Conservation (phyloP, 2,329 filamentous ascomycete species). For the Triangularia verruculosa region DNA sequence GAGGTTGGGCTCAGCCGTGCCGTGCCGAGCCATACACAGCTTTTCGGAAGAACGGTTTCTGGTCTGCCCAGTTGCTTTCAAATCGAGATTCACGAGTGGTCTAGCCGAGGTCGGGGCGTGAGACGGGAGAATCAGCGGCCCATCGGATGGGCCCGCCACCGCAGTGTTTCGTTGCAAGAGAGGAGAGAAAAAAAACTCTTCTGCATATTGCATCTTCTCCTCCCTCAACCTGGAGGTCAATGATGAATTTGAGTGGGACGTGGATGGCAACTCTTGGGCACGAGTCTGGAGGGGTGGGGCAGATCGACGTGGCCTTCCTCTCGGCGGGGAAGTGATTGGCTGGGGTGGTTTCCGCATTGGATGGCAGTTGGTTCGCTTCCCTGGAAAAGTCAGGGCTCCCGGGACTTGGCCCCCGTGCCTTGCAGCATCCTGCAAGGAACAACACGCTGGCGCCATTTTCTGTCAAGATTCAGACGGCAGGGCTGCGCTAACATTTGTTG, state of each 20-base stretch:
- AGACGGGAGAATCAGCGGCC: slow-evolving; percentile 7
- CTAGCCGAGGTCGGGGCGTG: not conserved
- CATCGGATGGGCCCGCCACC: slow-evolving; percentile 15
- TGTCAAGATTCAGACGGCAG: slow-evolving; percentile 14
- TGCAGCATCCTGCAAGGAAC: slow-evolving; percentile 26
- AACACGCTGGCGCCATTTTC: slow-evolving; percentile 17
- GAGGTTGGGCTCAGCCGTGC: not conserved
- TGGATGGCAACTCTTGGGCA: slow-evolving; percentile 15
- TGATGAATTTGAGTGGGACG: slow-evolving; percentile 7
- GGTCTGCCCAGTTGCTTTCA: not conserved
- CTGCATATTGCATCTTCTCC: not conserved
- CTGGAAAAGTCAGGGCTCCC: slow-evolving; percentile 13
- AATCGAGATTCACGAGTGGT: not conserved
- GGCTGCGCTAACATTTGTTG: slow-evolving; percentile 9
- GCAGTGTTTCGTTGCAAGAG: slow-evolving; percentile 8
- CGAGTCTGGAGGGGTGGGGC: slow-evolving; percentile 11
- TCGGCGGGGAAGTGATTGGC: slow-evolving; percentile 13
- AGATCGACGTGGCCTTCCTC: slow-evolving; percentile 16
- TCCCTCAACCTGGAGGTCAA: not conserved
- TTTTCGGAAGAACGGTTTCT: not conserved
- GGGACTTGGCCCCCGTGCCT: slow-evolving; percentile 19
- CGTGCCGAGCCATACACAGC: not conserved
- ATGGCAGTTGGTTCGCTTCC: slow-evolving; percentile 19
- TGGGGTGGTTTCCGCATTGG: slow-evolving; percentile 20
- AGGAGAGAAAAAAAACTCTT: not conserved